Evolutionary conservation across 2,329 filamentous ascomycete species (phyloP), one percentile per base, ranked within the genome.

Genomic region (Aureobasidium sp.): DNA sequence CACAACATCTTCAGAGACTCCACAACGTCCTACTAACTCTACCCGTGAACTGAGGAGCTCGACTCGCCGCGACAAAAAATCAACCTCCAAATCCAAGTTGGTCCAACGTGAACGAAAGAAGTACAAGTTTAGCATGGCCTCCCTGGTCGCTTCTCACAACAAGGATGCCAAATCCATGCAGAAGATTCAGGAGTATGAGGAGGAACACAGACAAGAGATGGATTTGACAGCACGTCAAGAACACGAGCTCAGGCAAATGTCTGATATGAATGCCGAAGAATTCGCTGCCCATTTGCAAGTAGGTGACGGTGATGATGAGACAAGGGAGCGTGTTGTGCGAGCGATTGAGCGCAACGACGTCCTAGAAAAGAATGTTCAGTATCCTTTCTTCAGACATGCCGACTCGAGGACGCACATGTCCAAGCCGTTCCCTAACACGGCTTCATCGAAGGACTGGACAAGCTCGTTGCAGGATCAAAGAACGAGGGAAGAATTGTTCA

Each of bases 331-430:
- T 65, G 73, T 87, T 34, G 75, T 81, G 63, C 75, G 79, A 64
- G 85, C 85, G 41, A 79, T 88, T 66, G 76, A 79, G 64, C 78
- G 85, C 67, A 88, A 84, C 1, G 84, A 87, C 68, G 83, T 82
- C 32, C 75, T 83, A 44, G 75, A 81, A 23, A 70, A 75, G 17
- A 77, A 81, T n/a, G 77, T 78, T 57, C 72, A 73, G 5, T 88
- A 83, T 76, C 77, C 80, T 57, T 87, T 87, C 69, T 88, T 86
- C 66, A 73, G 76, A 5, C 42, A 63, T 60, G 66, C 65, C 46
- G 63, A 41, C 50, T 59, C 53, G 50, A 59, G 46, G 48, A 47
- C 44, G 56, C 34, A 63, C 62, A 27, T 48, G 17, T 61, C 68
- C 17, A 61, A 63, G 9, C 62, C 67, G 5, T 76, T 74, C 61